Evolutionary conservation across 73 alveolate species (phyloP).

Genomic region (Paramecium octaurelia): DNA sequence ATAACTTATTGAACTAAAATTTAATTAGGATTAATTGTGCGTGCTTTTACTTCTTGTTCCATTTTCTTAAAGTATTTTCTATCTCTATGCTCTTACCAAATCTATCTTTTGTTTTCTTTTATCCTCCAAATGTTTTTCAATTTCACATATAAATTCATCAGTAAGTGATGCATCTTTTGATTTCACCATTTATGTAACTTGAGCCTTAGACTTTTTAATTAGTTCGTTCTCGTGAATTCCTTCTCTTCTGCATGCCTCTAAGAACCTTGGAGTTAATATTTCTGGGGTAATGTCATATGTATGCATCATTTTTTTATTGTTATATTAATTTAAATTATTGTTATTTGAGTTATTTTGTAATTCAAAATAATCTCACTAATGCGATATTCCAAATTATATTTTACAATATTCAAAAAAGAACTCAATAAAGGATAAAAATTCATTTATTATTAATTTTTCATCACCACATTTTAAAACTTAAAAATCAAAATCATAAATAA

Average conservation of each 20-base stretch:
- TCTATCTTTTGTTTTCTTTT: neutral
- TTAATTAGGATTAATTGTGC: neutral
- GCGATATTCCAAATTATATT: neutral
- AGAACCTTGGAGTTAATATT: constrained; percentile 26
- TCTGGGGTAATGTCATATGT: neutral
- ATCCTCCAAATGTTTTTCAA: constrained; percentile 2
- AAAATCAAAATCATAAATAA: neutral
- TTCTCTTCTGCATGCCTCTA: constrained; percentile 49
- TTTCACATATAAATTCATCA: neutral
- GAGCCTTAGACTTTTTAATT: neutral
- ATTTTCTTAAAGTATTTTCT: neutral
- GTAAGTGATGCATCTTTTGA: neutral
- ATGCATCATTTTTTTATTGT: neutral
- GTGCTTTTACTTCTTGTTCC: neutral
- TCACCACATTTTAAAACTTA: neutral
- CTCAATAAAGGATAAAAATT: too few relatives aligned
- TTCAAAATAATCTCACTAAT: neutral
- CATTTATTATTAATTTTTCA: neutral
- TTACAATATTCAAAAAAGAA: neutral
- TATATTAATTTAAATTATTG: neutral
- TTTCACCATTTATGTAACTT: neutral
- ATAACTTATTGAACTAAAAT: constrained; percentile 2
- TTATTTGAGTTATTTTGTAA: neutral
- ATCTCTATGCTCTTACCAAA: neutral
- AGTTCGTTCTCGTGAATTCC: neutral